Evolutionary conservation across 1,139 yeast species (phyloP), one percentile per base, ranked within the genome.

Genomic region (Lodderomyces margitis): DNA sequence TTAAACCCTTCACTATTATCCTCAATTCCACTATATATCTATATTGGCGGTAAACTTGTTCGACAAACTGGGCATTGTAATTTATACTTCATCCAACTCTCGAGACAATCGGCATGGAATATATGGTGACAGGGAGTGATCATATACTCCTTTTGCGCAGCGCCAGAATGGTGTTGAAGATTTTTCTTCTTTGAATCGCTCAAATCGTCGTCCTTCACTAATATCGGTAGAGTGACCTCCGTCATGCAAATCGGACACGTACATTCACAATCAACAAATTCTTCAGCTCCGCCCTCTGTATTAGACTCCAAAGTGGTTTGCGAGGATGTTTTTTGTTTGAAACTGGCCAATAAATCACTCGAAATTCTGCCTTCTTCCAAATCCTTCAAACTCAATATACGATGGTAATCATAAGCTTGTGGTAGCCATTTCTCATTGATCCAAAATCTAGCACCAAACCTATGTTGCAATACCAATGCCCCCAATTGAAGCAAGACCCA

Each of bases 1-100:
- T n/a, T n/a, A 25, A 25, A 4, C 5, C 5, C 16, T 16, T n/a
- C 6, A 12, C 11, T 24, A 5, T 24, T 24, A 19, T 11, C 12
- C n/a, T n/a, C 12, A 11, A 17, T 21, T 21, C 35, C 24, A 11
- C 15, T 32, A 17, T 12, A n/a, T n/a, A n/a, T 36, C 38, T 46
- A 55, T 39, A 54, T 43, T 11, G 97, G 96, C 1, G 97, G 97
- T 37, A 91, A 67, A 20, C 88, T 80, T 47, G 81, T 81, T 54
- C 98, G 75, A 62, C 98, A 91, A 3, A 89, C 94, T 0, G 98
- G 98, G 63, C 98, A 91, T 56, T 89, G 96, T 40, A 91, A 64
- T 54, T 91, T 86, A 55, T 88, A 85, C 60, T 84, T 79, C 96
- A 91, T 88, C 98, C 98, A 91, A 51, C 78, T 81, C 56, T 87